A percentile compares a stretch with the other conserved stretches of the same genome.
Evolutionary conservation across 2,329 filamentous ascomycete genomes (phyloP).

Genomic region (Verticillium zaregamsianum): DNA sequence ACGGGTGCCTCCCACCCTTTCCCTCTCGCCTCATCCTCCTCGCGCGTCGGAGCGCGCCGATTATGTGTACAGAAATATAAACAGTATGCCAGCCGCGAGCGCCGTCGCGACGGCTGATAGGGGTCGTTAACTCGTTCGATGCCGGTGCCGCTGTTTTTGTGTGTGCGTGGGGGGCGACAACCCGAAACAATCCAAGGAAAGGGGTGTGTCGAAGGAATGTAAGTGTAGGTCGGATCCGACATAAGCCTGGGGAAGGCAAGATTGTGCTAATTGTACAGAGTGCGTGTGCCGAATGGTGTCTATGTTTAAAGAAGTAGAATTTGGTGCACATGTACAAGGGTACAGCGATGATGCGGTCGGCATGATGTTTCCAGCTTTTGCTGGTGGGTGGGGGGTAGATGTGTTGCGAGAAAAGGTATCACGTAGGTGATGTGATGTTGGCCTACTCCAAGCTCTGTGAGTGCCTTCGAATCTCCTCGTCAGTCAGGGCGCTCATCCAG

Average conservation of each 20-base stretch:
- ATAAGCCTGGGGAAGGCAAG: background rate
- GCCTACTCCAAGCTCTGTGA: conserved; percentile 45
- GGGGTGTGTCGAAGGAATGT: background rate
- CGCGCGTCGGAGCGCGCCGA: background rate
- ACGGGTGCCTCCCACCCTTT: background rate
- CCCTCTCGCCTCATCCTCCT: background rate
- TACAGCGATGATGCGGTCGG: background rate
- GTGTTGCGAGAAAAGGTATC: background rate
- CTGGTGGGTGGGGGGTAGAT: background rate
- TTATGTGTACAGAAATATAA: background rate
- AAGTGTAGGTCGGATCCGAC: conserved; percentile 2
- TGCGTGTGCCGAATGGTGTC: background rate
- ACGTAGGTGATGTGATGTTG: background rate
- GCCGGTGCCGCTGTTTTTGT: background rate
- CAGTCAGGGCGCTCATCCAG: conserved; percentile 76
- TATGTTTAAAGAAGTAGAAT: conserved; percentile 6
- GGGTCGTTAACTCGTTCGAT: background rate
- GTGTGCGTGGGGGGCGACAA: background rate
- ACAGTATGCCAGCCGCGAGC: conserved; percentile 2
- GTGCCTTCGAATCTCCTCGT: conserved; percentile 65
- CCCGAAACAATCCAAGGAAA: background rate
- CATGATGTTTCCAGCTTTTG: background rate
- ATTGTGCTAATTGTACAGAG: conserved; percentile 5
- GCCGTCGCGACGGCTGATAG: conserved; percentile 5
- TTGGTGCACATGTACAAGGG: conserved; percentile 5